These are phyloP conservation scores for Barnettozyma sucrosica DNA, from an alignment of 805 yeast genomes.

Conservation along the genomic window DNA sequence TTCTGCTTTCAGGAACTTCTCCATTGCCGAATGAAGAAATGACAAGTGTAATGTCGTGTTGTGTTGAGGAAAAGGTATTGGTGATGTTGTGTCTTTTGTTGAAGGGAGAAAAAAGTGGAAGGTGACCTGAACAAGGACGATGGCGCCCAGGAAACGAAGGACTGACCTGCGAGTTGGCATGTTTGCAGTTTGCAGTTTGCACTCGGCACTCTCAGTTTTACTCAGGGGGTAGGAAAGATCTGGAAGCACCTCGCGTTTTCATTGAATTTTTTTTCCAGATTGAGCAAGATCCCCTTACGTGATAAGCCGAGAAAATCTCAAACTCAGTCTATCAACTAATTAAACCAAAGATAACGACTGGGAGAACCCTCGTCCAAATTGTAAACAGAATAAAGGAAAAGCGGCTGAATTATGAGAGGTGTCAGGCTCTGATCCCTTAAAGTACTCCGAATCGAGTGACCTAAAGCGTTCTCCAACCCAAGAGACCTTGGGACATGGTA, in stretches of 20 bases:
- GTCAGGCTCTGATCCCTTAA: too few relatives aligned
- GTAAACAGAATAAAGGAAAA: too few relatives aligned
- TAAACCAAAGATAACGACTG: too few relatives aligned
- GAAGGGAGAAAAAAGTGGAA: not conserved
- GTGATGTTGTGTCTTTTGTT: not conserved
- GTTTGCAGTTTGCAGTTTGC: not conserved
- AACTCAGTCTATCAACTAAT: too few relatives aligned
- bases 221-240: not conserved
- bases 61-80: not conserved
- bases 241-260: not conserved
- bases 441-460: too few relatives aligned
- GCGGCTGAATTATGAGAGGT: too few relatives aligned
- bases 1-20: not conserved
- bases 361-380: too few relatives aligned
- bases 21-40: not conserved
- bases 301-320: too few relatives aligned
- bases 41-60: not conserved
- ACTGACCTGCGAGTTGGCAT: not conserved
- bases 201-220: not conserved
- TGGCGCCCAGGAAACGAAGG: not conserved
- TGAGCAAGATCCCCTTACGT: too few relatives aligned
- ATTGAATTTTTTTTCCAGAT: not conserved
- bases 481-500: too few relatives aligned
- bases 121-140: not conserved
- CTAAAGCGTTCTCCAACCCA: too few relatives aligned